Evolutionary conservation across 805 yeast genomes (phyloP).

Genomic region (Myxozyma neglecta): DNA sequence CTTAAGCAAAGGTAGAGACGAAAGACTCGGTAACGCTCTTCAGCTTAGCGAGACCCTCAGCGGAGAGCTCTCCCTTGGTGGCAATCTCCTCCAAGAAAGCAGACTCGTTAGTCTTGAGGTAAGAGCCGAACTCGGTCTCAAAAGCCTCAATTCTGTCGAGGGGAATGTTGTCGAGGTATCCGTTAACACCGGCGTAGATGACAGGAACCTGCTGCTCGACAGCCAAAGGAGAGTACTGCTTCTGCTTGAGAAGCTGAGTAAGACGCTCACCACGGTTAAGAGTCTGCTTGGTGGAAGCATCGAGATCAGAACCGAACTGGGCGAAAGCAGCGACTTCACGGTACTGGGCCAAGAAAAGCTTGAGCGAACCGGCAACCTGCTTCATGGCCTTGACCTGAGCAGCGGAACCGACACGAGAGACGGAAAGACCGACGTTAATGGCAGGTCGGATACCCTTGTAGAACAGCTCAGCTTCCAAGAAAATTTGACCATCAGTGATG

Average conservation of each 20-base stretch:
- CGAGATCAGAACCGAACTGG: conserved; percentile 99
- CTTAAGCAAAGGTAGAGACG: conserved; percentile 68
- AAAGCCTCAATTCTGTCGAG: conserved; percentile 84
- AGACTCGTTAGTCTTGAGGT: conserved; percentile 86
- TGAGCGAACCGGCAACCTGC: conserved; percentile 99
- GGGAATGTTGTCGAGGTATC: conserved; percentile 88
- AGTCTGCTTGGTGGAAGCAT: conserved; percentile 99
- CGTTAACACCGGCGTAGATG: conserved; percentile 99
- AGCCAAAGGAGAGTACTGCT: conserved; percentile 93
- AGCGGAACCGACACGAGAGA: conserved; percentile 99
- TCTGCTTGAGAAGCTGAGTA: conserved; percentile 97
- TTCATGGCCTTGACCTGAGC: conserved; percentile 99
- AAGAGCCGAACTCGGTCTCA: conserved; percentile 88
- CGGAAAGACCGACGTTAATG: conserved; percentile 99
- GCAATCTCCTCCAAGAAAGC: conserved; percentile 81
- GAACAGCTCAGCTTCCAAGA: conserved; percentile 99
- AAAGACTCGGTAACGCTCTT: conserved; percentile 90
- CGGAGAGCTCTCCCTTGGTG: conserved; percentile 85
- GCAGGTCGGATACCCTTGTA: conserved; percentile 99
- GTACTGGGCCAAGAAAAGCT: conserved; percentile 99
- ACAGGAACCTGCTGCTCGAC: conserved; percentile 99
- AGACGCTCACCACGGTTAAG: conserved; percentile 99
- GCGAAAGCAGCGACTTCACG: conserved; percentile 99
- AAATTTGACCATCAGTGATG: conserved; percentile 96
- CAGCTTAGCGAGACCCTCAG: conserved; percentile 82